Evolutionary conservation across 2,329 filamentous ascomycete genomes (phyloP), one percentile per base, ranked within the genome.

Genomic region (Pseudopyrenochaeta lycopersici): DNA sequence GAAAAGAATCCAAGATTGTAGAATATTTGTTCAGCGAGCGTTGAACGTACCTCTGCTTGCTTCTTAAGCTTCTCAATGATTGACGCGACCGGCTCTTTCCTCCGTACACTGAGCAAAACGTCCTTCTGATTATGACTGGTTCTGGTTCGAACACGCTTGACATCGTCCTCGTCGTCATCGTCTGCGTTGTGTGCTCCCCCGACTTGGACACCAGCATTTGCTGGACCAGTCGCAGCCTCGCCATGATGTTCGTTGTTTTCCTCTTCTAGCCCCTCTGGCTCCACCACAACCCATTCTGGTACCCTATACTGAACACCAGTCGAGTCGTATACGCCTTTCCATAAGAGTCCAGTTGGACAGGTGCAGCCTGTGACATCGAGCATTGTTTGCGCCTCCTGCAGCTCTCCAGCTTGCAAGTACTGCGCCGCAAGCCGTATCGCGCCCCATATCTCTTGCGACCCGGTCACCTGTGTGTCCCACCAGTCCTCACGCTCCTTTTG

Each of bases 401-500:
- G 62, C 27, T 79, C 71, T 0, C 78, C 81, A 0, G 70, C 64
- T 78, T 89, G 89, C 56, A 97, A 73, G 6, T 90, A 78, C 56
- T 90, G 84, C 15, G 92, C 81, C 0, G 88, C 89, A 1, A 86
- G 80, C 40, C 84, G 83, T 12, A 97, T 75, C 0, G 90, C 88
- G 63, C 86, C 86, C 94, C 94, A 98, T 21, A 95, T 84, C 74
- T 97, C 91, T 4, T 83, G 68, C 3, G 86, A 83, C 2, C 92
- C 92, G 0, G 89, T 90, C 14, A 96, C 91, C 41, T 92, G 82
- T 1, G 93, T 97, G 56, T 97, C 92, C 76, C 96, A 98, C 81
- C 96, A 97, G 57, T 92, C 92, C 43, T 78, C 79, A 43, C 94
- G 85, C 77, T 97, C 91, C 29, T 82, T 82, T 53, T 87, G 85